Evolutionary conservation across 2,329 filamentous ascomycete species (phyloP).

Genomic region (Huntiella bhutanensis): DNA sequence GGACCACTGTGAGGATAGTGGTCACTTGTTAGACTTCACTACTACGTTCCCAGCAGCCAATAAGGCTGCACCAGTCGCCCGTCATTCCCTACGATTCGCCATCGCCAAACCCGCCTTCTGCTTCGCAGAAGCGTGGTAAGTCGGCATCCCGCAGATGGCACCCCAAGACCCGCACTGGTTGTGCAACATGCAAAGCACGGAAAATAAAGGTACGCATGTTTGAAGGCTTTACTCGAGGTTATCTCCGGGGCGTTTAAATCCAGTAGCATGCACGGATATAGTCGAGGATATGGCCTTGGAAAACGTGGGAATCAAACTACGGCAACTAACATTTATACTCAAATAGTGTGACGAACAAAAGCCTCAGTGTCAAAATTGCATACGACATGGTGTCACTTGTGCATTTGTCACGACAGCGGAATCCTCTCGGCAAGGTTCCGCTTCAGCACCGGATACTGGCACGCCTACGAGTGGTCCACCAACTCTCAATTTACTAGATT

Average conservation of each 20-base stretch:
- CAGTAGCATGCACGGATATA: too few relatives aligned
- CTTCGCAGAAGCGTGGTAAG: constrained; percentile 2
- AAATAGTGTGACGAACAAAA: constrained; percentile 15
- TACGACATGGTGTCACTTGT: constrained; percentile 15
- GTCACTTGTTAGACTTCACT: too few relatives aligned
- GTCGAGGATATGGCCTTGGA: background rate
- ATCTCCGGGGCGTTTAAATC: too few relatives aligned
- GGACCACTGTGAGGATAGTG: too few relatives aligned
- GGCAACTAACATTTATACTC: background rate
- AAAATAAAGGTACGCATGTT: constrained; percentile 12
- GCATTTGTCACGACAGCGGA: constrained; percentile 13
- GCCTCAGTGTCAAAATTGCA: constrained; percentile 15
- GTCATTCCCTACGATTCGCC: background rate
- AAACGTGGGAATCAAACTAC: too few relatives aligned
- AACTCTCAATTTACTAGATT: constrained; percentile 22
- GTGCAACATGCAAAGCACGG: constrained; percentile 12
- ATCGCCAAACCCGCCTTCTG: background rate
- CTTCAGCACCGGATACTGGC: constrained; percentile 6
- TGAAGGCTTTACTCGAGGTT: background rate
- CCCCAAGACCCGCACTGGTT: constrained; percentile 12
- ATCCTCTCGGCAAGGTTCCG: constrained; percentile 10
- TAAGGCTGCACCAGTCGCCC: background rate
- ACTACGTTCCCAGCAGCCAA: background rate
- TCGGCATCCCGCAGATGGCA: constrained; percentile 10
- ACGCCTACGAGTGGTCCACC: constrained; percentile 3